Percentiles rank a stretch among this genome's conserved stretches.
phyloP scores from a whole-genome alignment of 768 basidiomycete species.

The Imleria badia region DNA sequence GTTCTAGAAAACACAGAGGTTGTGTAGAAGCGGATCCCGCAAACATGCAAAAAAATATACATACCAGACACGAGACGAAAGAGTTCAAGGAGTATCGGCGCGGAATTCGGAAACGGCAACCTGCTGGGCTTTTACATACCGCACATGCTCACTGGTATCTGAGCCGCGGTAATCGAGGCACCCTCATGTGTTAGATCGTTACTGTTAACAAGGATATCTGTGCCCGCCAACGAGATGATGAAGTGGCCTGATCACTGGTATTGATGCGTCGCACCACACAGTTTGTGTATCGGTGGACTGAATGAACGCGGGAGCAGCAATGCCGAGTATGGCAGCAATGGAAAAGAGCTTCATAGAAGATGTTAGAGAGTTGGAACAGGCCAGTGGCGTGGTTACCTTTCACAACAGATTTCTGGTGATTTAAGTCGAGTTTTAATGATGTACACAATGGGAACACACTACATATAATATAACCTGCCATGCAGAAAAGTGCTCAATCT shows the following conservation, averaged over 20 bases:
- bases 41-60: too few relatives aligned
- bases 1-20: too few relatives aligned
- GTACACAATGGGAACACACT: too few relatives aligned
- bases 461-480: too few relatives aligned
- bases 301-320: conserved; percentile 4
- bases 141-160: conserved; percentile 15
- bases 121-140: background rate
- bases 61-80: too few relatives aligned
- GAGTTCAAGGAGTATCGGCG: background rate
- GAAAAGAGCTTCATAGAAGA: background rate
- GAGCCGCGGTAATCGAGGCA: conserved; percentile 21
- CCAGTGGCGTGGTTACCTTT: too few relatives aligned
- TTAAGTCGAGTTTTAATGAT: too few relatives aligned
- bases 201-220: conserved; percentile 36
- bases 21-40: too few relatives aligned
- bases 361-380: background rate
- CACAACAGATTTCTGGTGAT: too few relatives aligned
- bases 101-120: too few relatives aligned
- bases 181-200: conserved; percentile 32
- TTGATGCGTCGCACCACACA: conserved; percentile 52
- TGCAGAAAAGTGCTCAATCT: too few relatives aligned
- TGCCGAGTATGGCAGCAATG: background rate
- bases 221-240: conserved; percentile 33
- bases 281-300: too few relatives aligned
- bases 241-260: conserved; percentile 40